phyloP scores from a whole-genome alignment of 2,329 filamentous ascomycete species.

The Colletotrichum godetiae region DNA sequence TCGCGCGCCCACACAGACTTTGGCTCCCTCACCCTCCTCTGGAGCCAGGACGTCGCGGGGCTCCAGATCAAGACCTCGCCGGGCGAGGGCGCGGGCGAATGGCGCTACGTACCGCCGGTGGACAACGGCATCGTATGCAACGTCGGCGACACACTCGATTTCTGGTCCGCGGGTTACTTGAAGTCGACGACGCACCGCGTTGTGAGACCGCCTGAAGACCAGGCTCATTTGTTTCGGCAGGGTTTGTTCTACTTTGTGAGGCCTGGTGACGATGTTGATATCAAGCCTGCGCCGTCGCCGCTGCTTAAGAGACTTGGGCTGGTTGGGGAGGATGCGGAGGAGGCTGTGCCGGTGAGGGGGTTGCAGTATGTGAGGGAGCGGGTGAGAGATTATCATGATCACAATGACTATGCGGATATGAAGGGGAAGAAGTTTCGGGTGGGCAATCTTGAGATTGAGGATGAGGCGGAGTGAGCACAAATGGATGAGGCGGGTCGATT shows the following conservation, averaged over 20 bases:
- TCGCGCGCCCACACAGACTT: conserved; percentile 60
- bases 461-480: conserved; percentile 44
- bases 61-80: conserved; percentile 56
- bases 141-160: conserved; percentile 46
- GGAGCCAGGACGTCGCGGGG: conserved; percentile 64
- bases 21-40: conserved; percentile 63
- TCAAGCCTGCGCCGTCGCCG: conserved; percentile 44
- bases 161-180: conserved; percentile 45
- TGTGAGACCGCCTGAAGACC: conserved; percentile 47
- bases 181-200: conserved; percentile 50
- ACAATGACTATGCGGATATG: conserved; percentile 50
- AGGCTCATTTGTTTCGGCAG: conserved; percentile 44
- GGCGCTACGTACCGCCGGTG: conserved; percentile 57
- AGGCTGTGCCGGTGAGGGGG: conserved; percentile 46
- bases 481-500: not conserved
- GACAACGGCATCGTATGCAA: conserved; percentile 59
- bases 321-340: conserved; percentile 39
- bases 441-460: conserved; percentile 52
- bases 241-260: conserved; percentile 51
- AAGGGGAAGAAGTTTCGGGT: conserved; percentile 52
- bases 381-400: conserved; percentile 53
- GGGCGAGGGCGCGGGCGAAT: conserved; percentile 43
- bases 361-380: conserved; percentile 53
- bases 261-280: conserved; percentile 45
- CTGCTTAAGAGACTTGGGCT: conserved; percentile 43